Base-by-base conservation (phyloP, 176 grass and related monocot species). In the Chloris gayana region DNA sequence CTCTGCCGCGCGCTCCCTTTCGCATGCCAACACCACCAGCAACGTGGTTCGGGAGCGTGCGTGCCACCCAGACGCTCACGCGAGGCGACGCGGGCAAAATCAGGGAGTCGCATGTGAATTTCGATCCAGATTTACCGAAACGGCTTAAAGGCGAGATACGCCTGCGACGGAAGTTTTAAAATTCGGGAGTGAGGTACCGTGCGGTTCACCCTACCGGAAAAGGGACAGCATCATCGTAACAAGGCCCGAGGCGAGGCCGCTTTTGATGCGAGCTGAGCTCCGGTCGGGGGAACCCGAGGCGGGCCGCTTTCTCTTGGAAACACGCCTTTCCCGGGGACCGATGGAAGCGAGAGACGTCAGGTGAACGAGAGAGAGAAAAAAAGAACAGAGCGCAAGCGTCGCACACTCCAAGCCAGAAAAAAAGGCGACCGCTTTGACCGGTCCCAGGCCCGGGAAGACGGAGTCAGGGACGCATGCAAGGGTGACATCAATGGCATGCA, bases 241-340 rank as follows among this genome's bases (percentile, higher is more conserved):
- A 75, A 27, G 61, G 62, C 70, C 76, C 75, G 63, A 88, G 62
- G 70, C 4, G 58, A 76, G 37, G 75, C 62, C 27, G 27, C 69
- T 83, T 54, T 77, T 21, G 31, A 67, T 7, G 50, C 6, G 65
- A 31, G n/a, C 24, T 30, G 56, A 42, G 73, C 33, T 39, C 25
- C 25, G 24, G 25, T 29, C 44, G 58, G 3, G 9, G 61, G 87
- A 77, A 82, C 82, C 87, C 83, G 67, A 89, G 82, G 82, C 63
- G 5, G 32, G 72, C 57, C 78, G 67, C 83, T 89, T 73, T 89
- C 83, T 82, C 83, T 89, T 73, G 56, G 87, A 85, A 82, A 85
- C 82, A 81, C 87, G 78, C 87, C 87, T 85, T 81, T 85, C 51
- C 22, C 56, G 35, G 34, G 44, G 57, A 89, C 24, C 77, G 21